Evolutionary conservation across 2,329 filamentous ascomycete genomes (phyloP), one percentile per base, ranked within the genome.

Genomic region (Aspergillus tanneri): DNA sequence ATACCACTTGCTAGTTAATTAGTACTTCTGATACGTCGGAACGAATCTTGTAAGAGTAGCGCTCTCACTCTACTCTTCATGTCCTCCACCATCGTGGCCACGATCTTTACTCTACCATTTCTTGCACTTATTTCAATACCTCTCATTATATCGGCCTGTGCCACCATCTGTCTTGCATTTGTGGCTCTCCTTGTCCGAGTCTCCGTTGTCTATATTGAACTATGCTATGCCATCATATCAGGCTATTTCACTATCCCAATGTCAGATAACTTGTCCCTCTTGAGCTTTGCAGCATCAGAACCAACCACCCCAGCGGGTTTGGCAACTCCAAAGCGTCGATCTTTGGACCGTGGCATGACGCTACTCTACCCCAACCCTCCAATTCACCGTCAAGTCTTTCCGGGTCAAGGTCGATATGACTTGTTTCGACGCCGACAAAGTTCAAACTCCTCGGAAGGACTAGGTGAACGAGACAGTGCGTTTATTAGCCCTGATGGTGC

Each of bases 131-230:
- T 85, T 59, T 83, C 83, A 18, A 69, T 86, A 10, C 84, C 85
- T 7, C 75, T 87, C 44, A 76, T 81, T 56, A 62, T 86, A 41
- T 78, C 83, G 46, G 85, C 85, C 43, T 78, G 77, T 53, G 69
- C 86, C 54, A 87, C 85, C 24, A 83, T 84, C 46, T 77, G 75
- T 4, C 57, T 86, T 39, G 82, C 85, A 30, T 80, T 85, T 54
- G 73, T 78, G 28, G 73, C 85, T 27, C 77, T 88, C 40, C 76
- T 81, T 60, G 68, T 85, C 53, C 78, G 84, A 19, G 77, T 84
- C 19, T 70, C 79, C 37, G 62, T 85, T 43, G 78, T 86, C 47
- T 87, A 86, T 61, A 68, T 85, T 51, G 83, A 87, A 59, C 73
- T 87, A 43, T 78, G 74, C 35, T 65, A 82, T 16, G 80, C 80